phyloP scores from a whole-genome alignment of 441 rosid species.

The Aleurites moluccanus region DNA sequence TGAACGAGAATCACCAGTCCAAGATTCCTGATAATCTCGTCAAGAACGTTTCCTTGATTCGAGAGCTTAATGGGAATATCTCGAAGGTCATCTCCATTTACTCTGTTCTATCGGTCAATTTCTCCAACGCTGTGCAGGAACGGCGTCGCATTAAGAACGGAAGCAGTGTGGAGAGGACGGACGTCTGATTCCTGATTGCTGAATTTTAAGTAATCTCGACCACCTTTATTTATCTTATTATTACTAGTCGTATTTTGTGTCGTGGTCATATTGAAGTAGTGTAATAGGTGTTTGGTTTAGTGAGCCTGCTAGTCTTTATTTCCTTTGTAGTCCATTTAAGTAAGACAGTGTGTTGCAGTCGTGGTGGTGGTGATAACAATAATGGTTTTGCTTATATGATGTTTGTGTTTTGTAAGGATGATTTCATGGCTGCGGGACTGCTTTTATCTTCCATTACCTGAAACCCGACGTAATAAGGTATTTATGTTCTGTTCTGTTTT shows the following conservation, averaged over 20 bases:
- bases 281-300: not conserved
- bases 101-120: slow-evolving; percentile 53
- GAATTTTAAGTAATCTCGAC: slow-evolving; percentile 23
- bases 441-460: slow-evolving; percentile 21
- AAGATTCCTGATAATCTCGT: slow-evolving; percentile 57
- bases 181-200: no score
- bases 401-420: slow-evolving; percentile 23
- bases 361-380: not conserved
- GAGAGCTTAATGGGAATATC: slow-evolving; percentile 66
- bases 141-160: slow-evolving; percentile 26
- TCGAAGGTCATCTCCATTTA: slow-evolving; percentile 54
- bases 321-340: not conserved
- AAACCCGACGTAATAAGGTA: slow-evolving; percentile 29
- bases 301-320: not conserved
- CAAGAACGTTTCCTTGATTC: slow-evolving; percentile 57
- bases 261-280: not conserved
- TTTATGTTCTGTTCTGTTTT: slow-evolving; percentile 15
- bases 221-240: not conserved
- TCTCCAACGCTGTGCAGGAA: slow-evolving; percentile 35
- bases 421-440: slow-evolving; percentile 29
- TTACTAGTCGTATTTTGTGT: no score
- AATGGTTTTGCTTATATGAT: slow-evolving; percentile 14
- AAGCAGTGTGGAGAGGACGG: slow-evolving; percentile 16
- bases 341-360: slow-evolving; percentile 2
- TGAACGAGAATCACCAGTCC: slow-evolving; percentile 67